A percentile compares a stretch with the other conserved stretches of the same genome.
Evolutionary conservation across 768 basidiomycete genomes (phyloP).

Genomic region (Lactarius pseudohatsudake): DNA sequence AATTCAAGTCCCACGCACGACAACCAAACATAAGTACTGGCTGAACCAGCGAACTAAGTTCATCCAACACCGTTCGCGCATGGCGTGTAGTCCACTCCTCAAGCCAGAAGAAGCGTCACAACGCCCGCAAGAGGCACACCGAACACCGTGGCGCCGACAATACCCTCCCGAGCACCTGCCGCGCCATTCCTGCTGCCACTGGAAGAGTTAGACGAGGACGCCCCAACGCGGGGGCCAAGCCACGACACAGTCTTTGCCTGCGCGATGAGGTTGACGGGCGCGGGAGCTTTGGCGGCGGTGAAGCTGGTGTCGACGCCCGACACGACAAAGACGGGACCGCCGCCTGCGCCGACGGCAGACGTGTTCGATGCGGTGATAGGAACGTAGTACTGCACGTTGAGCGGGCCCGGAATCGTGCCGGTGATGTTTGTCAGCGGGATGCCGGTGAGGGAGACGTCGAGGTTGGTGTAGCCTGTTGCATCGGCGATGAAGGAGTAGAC

Average conservation of each 20-base stretch:
- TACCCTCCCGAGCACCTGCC: background rate
- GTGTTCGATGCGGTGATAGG: slow-evolving; percentile 44
- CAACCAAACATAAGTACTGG: background rate
- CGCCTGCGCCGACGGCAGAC: slow-evolving; percentile 42
- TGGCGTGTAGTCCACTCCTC: background rate
- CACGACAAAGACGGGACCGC: slow-evolving; percentile 37
- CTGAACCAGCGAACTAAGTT: background rate
- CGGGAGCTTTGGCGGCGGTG: slow-evolving; percentile 26
- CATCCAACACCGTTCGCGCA: background rate
- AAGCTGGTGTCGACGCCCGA: slow-evolving; percentile 38
- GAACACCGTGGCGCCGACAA: background rate
- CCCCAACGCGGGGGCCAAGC: slow-evolving; percentile 31
- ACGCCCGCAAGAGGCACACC: background rate
- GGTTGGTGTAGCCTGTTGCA: slow-evolving; percentile 45
- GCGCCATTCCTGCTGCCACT: slow-evolving; percentile 34
- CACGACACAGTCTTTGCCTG: too few relatives aligned
- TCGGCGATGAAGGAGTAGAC: slow-evolving; percentile 53
- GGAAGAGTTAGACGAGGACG: slow-evolving; percentile 28
- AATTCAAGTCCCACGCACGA: background rate
- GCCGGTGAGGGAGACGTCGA: slow-evolving; percentile 32
- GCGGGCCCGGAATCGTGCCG: slow-evolving; percentile 44
- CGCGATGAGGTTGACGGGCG: too few relatives aligned
- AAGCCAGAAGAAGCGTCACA: background rate
- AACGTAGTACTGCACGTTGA: slow-evolving; percentile 45
- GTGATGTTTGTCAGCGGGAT: slow-evolving; percentile 44